Conservation (phyloP, 116 monocot species). For the Zostera marina region DNA sequence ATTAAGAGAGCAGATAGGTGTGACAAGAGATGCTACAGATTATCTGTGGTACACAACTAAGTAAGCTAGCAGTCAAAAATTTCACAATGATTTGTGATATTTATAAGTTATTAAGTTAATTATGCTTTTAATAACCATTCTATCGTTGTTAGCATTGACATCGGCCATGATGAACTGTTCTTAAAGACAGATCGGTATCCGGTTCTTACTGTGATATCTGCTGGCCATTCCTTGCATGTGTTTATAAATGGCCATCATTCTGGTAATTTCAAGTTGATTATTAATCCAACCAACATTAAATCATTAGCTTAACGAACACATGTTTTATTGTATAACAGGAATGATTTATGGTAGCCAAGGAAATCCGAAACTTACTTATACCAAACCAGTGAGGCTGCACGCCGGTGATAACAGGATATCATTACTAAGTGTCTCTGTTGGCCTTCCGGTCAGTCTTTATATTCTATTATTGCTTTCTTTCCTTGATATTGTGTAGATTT, state of each 20-base stretch:
- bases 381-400: conserved; percentile 45
- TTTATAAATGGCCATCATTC: conserved; percentile 39
- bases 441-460: conserved; percentile 16
- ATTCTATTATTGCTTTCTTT: not conserved
- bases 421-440: conserved; percentile 45
- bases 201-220: conserved; percentile 42
- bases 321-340: conserved; percentile 19
- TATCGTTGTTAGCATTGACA: conserved; percentile 25
- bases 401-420: conserved; percentile 82
- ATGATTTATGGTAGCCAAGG: conserved; percentile 47
- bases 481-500: not conserved
- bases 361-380: conserved; percentile 49
- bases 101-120: not conserved
- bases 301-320: no score
- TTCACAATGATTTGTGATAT: conserved; percentile 21
- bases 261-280: not conserved
- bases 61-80: conserved; percentile 25
- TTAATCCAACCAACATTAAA: no score
- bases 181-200: conserved; percentile 40
- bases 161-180: conserved; percentile 45
- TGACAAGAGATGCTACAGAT: conserved; percentile 69
- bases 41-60: conserved; percentile 90
- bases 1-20: conserved; percentile 65
- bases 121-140: not conserved
- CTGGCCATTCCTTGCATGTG: conserved; percentile 62